Conservation (phyloP, 805 yeast genomes). For the Yamadazyma nakazawae region DNA sequence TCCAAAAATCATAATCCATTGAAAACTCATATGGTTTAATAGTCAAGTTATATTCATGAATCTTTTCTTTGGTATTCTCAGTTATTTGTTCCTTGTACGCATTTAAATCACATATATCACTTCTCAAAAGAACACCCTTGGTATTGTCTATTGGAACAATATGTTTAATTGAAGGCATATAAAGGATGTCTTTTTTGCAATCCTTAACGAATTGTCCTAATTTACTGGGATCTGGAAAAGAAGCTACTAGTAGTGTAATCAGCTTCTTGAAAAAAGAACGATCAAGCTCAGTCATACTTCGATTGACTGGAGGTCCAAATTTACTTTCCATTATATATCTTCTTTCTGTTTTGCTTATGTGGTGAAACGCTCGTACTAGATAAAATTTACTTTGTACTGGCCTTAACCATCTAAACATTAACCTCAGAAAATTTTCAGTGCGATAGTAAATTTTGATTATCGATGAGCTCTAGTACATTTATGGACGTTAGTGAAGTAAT, state of each 20-base stretch:
- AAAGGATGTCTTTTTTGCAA: slow-evolving; percentile 58
- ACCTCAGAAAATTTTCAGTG: slow-evolving; percentile 1
- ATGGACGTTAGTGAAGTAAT: slow-evolving; percentile 31
- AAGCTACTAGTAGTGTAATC: slow-evolving; percentile 64
- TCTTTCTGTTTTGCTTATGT: slow-evolving; percentile 23
- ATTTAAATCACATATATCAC: slow-evolving; percentile 24
- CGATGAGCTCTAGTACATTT: slow-evolving; percentile 2
- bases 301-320: slow-evolving; percentile 63
- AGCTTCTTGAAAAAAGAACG: slow-evolving; percentile 55
- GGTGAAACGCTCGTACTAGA: slow-evolving; percentile 11
- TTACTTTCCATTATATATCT: slow-evolving; percentile 25
- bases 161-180: slow-evolving; percentile 67
- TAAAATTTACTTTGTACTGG: neutral
- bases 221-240: slow-evolving; percentile 61
- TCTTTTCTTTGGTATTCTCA: slow-evolving; percentile 38
- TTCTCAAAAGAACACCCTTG: slow-evolving; percentile 61
- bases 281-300: slow-evolving; percentile 65
- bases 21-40: slow-evolving; percentile 52
- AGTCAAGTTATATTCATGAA: slow-evolving; percentile 46
- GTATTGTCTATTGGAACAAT: slow-evolving; percentile 43
- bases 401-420: slow-evolving; percentile 10
- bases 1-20: slow-evolving; percentile 80
- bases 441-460: neutral
- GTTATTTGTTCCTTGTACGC: slow-evolving; percentile 29
- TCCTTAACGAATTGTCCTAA: slow-evolving; percentile 61